Evolutionary conservation across 495 filamentous ascomycete species (phyloP).

Genomic region (Podospora conica): DNA sequence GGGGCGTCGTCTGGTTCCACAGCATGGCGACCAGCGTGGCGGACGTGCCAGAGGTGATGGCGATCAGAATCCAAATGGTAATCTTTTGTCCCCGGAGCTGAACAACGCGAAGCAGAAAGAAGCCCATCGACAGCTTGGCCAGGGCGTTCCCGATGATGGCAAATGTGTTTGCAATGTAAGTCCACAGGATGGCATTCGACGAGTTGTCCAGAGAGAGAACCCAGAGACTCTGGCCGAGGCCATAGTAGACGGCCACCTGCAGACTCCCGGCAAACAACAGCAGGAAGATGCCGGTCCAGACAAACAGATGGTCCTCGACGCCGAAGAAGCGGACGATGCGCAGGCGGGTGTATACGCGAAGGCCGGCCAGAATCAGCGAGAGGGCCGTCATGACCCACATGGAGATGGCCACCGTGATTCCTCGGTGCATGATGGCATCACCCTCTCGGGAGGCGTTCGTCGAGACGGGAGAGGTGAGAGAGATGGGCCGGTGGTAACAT

Average conservation of each 20-base stretch:
- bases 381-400: slow-evolving; percentile 34
- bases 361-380: slow-evolving; percentile 25
- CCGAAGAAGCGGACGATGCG: slow-evolving; percentile 34
- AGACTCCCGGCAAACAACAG: slow-evolving; percentile 30
- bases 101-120: slow-evolving; percentile 37
- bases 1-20: slow-evolving; percentile 35
- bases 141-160: slow-evolving; percentile 35
- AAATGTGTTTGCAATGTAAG: slow-evolving; percentile 35
- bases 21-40: slow-evolving; percentile 29
- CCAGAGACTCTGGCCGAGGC: slow-evolving; percentile 32
- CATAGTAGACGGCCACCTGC: slow-evolving; percentile 32
- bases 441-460: neutral
- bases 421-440: slow-evolving; percentile 23
- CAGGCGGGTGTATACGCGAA: slow-evolving; percentile 34
- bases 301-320: slow-evolving; percentile 34
- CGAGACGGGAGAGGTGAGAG: neutral
- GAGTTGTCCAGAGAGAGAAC: slow-evolving; percentile 24
- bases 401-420: slow-evolving; percentile 28
- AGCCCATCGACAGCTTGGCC: slow-evolving; percentile 38
- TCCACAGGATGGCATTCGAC: slow-evolving; percentile 35
- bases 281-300: slow-evolving; percentile 30
- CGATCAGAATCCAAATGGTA: slow-evolving; percentile 31
- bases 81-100: slow-evolving; percentile 31
- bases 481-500: slow-evolving; percentile 1
- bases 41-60: slow-evolving; percentile 28